phyloP scores from a whole-genome alignment of 805 yeast genomes.

The Yarrowia sp. region DNA sequence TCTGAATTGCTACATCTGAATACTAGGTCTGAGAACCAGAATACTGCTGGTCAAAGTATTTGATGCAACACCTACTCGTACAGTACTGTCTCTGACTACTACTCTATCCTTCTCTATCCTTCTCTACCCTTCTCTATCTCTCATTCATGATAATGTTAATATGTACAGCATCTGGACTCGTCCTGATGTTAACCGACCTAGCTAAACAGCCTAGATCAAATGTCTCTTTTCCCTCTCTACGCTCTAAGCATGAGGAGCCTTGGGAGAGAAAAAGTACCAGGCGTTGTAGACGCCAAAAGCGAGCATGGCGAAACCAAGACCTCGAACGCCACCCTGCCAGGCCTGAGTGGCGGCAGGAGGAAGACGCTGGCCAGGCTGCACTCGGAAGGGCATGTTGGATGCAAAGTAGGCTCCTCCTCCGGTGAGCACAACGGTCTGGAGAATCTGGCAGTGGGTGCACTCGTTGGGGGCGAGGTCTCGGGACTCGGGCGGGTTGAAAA shows the following conservation, averaged over 20 bases:
- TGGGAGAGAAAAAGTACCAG: slow-evolving; percentile 45
- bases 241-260: slow-evolving; percentile 1
- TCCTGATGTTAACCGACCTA: too few species aligned
- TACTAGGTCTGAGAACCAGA: too few species aligned
- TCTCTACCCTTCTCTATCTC: too few species aligned
- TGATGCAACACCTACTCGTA: too few species aligned
- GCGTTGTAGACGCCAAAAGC: slow-evolving; percentile 61
- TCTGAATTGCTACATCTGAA: too few species aligned
- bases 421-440: slow-evolving; percentile 56
- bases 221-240: too few species aligned
- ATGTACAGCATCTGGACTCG: too few species aligned
- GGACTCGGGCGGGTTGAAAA: slow-evolving; percentile 29
- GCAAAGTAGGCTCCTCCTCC: slow-evolving; percentile 63
- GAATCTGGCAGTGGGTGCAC: slow-evolving; percentile 66
- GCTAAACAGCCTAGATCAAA: too few species aligned
- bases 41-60: too few species aligned
- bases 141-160: neutral
- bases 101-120: too few species aligned
- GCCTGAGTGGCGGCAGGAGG: slow-evolving; percentile 34
- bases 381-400: slow-evolving; percentile 47
- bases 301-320: slow-evolving; percentile 53
- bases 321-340: slow-evolving; percentile 55
- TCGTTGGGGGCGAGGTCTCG: slow-evolving; percentile 37
- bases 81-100: too few species aligned
- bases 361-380: slow-evolving; percentile 42